Base-by-base conservation (phyloP, 2,329 filamentous ascomycete species). In the Elsinoe ampelina region DNA sequence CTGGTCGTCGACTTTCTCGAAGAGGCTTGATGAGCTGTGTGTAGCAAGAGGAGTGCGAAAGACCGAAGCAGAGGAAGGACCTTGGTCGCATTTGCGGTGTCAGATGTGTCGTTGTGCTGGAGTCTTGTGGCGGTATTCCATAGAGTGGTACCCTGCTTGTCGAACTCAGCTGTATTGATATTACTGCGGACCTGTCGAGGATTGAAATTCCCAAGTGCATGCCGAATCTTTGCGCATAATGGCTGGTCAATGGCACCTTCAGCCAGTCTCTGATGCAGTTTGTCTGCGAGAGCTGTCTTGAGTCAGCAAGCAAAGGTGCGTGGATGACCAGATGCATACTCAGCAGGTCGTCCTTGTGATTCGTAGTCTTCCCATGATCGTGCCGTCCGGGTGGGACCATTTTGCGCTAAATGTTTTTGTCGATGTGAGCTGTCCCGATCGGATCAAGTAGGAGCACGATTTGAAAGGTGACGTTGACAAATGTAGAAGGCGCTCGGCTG, bases 11-110 rank as follows among this genome's bases (percentile, higher is more conserved):
- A 51, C n/a, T 62, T 64, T 19, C 61, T 61, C 15, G 59, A 39
- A 7, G 63, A 61, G n/a, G 57, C 52, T 57, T 70, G 64, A 63
- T 79, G 72, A 58, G 79, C 80, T 42, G 80, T 72, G 42, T 85
- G 81, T 12, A 95, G 73, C 57, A 92, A 69, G 12, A 84, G 71
- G 64, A 88, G 89, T 0, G 87, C 80, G 62, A 91, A 78, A 4
- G 74, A 71, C 38, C 78, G 76, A 4, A 78, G 69, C 67, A 70
- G 59, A 48, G 63, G 61, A 2, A 70, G 41, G 54, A 58, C 56
- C 20, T 58, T 55, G 58, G 47, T 59, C 58, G 30, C 42, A 11
- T 47, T 60, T 54, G 19, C 57, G 10, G 52, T 56, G 2, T 45
- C 41, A 19, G 34, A 52, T 35, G 26, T n/a, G 12, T 59, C 57